Conservation (phyloP, 2,329 filamentous ascomycete species). For the Nothopassalora personata region DNA sequence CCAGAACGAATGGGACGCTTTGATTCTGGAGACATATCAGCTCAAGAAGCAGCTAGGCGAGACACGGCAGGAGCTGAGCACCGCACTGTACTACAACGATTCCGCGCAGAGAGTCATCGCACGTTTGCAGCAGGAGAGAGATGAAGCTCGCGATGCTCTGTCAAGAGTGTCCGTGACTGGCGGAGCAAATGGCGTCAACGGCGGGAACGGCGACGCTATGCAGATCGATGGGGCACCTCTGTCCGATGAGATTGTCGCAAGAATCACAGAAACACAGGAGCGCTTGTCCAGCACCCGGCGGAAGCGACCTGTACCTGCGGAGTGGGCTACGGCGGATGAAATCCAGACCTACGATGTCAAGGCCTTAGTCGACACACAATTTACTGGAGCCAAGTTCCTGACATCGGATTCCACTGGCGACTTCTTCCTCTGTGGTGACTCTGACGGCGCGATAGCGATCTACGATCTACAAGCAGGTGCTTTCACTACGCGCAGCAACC, state of each 20-base stretch:
- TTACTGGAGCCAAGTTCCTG: constrained; percentile 54
- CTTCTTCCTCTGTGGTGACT: constrained; percentile 67
- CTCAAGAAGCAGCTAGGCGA: constrained; percentile 83
- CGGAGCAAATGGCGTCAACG: constrained; percentile 31
- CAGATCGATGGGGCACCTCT: constrained; percentile 78
- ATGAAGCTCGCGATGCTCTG: constrained; percentile 85
- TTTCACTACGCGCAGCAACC: constrained; percentile 63
- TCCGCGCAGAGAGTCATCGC: constrained; percentile 94
- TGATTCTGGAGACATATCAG: constrained; percentile 87
- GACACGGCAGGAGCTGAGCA: constrained; percentile 87
- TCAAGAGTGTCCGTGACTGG: constrained; percentile 73
- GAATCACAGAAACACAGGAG: constrained; percentile 75
- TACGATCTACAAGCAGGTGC: constrained; percentile 73
- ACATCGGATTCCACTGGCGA: constrained; percentile 57
- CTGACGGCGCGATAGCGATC: constrained; percentile 69
- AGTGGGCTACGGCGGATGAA: constrained; percentile 73
- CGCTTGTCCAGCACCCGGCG: constrained; percentile 82
- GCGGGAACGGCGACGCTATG: constrained; percentile 74
- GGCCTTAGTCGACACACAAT: constrained; percentile 52
- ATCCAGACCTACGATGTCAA: constrained; percentile 57
- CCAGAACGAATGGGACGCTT: constrained; percentile 96
- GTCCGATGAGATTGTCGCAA: constrained; percentile 63
- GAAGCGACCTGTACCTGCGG: constrained; percentile 79
- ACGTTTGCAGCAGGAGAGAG: constrained; percentile 79
- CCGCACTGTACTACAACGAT: constrained; percentile 93